Base-by-base conservation (phyloP, 2,329 filamentous ascomycete genomes). In the Trichoderma simmonsii region DNA sequence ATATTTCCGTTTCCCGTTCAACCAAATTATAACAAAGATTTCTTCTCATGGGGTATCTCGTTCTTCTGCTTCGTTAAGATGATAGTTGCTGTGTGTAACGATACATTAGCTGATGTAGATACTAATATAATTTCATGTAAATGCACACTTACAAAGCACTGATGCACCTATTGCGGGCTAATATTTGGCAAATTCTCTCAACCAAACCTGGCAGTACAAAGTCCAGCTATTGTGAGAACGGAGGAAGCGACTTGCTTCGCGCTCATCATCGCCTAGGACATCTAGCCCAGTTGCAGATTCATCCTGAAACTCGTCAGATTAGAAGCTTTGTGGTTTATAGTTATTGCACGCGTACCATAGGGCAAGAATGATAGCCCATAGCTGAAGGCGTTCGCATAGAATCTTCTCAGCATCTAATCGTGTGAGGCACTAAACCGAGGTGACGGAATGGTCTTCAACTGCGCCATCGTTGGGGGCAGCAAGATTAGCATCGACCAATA, bases 191-290 rank as follows among this genome's bases (percentile, higher is more conserved):
- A 82, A 66, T 28, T 76, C 73, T 12, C 73, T 73, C 3, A 76
- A 77, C 14, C 77, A 77, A 7, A 77, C 73, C 32, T 79, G 77
- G 14, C 80, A 79, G 62, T 81, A 82, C 3, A 82, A 73, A 57
- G 81, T 81, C 76, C 77, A 82, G 34, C 76, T 75, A 60, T 82
- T 81, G 43, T 76, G 74, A 3, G 79, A 78, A 5, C 79, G 78
- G 32, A 78, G 77, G 32, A 80, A 77, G 24, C 73, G 73, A 30
- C 60, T 64, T 2, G 28, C 28, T 8, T 54, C 62, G n/a, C 36
- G 6, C 36, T 18, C 14, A 39, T 39, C 36, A 39, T 39, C 15
- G 36, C 36, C 36, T 18, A 39, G 36, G 36, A 39, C 18, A 39
- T 39, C 15, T 1, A 2, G 4, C 36, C 15, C 8, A 18, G 36